Evolutionary conservation across 2,329 filamentous ascomycete genomes (phyloP), one percentile per base, ranked within the genome.

Genomic region (Fusarium nisikadoi): DNA sequence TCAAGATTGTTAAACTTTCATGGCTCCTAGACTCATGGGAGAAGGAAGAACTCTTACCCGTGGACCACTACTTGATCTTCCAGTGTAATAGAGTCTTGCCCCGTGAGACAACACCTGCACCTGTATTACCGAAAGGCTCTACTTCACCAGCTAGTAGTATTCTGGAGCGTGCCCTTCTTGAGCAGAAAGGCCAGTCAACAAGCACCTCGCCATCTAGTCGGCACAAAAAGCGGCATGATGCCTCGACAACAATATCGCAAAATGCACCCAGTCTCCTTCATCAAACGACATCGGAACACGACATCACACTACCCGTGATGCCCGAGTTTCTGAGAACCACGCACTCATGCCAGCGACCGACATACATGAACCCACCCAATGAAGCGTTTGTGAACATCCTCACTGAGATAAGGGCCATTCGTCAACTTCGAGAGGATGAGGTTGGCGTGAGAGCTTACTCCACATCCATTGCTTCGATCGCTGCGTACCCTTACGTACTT

Each of bases 381-480:
- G 85, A 89, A 45, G 81, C 81, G 0, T 98, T 99, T 79, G 89
- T 98, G 45, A 82, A 87, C 2, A 86, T 93, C 67, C 86, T 99
- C 9, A 88, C 90, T 74, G 91, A 92, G 65, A 94, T 98, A 72
- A 89, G 92, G 49, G 89, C 88, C 5, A 87, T 91, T 5, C 89
- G 95, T 27, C 86, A 89, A 20, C 84, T 98, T 4, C 90, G 88
- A 2, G 89, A 90, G 13, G 94, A 98, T 75, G 87, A 92, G 50
- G 90, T 97, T 65, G 94, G 94, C 5, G 90, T 95, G 0, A 89
- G 94, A 53, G 94, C 95, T 0, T 98, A 98, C 79, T 95, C 93
- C 35, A 94, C 92, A 4, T 91, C 92, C 17, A 97, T 98, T 72
- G 94, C 96, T 10, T 84, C 93, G 0, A 81, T 99, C 23, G 90